Evolutionary conservation across 2,329 filamentous ascomycete genomes (phyloP), one percentile per base, ranked within the genome.

Genomic region (Aspergillus brunneoviolaceus): DNA sequence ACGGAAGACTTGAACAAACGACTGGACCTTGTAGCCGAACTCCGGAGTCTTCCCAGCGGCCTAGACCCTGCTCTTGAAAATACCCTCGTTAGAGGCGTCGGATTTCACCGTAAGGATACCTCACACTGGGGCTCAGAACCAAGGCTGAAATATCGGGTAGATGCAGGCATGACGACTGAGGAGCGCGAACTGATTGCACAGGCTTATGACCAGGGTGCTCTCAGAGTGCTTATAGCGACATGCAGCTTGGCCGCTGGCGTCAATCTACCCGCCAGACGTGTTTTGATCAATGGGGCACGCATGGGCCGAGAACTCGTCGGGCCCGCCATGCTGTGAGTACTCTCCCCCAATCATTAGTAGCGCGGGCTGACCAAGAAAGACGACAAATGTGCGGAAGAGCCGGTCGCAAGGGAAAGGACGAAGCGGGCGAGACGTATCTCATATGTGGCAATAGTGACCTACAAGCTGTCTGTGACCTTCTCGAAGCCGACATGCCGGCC

Each of bases 201-300:
- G 39, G 89, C 89, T 12, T 92, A 91, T 65, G 89, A 92, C 69
- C 73, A 78, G 45, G 89, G 89, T 0, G 79, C 84, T 5, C 71
- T 92, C 19, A 88, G 88, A 65, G 85, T 91, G 0, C 87, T 91
- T 55, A 86, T 91, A 16, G 90, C 90, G 42, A 93, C 90, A 1
- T 92, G 89, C 68, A 91, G 89, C 70, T 81, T 93, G 59, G 90
- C 90, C n/a, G 90, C 89, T 14, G 90, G 90, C n/a, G 91, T 93
- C 60, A 92, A 93, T 73, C 77, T 93, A 19, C 81, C 81, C 14
- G 90, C 90, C 7, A 81, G 90, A 56, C 81, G 90, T 65, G 90
- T 93, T 0, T 91, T 93, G 60, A 81, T 91, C 27, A 89, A 91
- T 70, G 88, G 86, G 62, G 89, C 88, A 31, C 83, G 87, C 47